Evolutionary conservation across 148 eudicot genomes (phyloP), one percentile per base, ranked within the genome.

Genomic region (Rhododendron ovatum): DNA sequence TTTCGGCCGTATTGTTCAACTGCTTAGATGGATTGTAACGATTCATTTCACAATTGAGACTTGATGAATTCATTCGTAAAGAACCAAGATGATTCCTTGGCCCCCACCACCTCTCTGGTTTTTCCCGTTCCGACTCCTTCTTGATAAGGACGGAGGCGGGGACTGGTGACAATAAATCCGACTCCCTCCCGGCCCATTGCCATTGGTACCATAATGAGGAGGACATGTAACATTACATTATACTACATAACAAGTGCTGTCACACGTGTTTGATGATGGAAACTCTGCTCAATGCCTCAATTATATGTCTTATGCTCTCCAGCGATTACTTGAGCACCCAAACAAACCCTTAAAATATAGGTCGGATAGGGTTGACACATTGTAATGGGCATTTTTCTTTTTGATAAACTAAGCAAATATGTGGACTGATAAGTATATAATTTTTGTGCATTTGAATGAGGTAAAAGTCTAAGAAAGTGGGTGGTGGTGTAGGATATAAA

Each of bases 181-280:
- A 20, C 65, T 59, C 5, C n/a, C 24, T 41, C 61, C 24, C 22
- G 8, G 13, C 69, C 28, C 28, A 8, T 24, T 65, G 71, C 12
- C 30, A 24, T 63, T 33, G 5, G 33, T 67, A 67, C 33, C 74
- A 11, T 11, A 10, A 67, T 10, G 30, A 65, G 0, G 3, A 61
- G 28, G 28, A 2, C 12, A n/a, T 65, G 30, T 2, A 2, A n/a
- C 71, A 65, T 6, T 6, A 41, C 45, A 39, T 39, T 39, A 39
- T 39, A 45, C 1, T 26, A 3, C 28, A 2, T 26, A 10, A 67
- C 74, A 1, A 3, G 74, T 30, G 35, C 50, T 51, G 48, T 12
- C 86, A 82, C 87, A 87, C 85, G 86, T 87, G 84, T 87, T 50
- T 85, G 87, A 87, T 89, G 89, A 89, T 87, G 84, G 69, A 82